phyloP scores from a whole-genome alignment of 176 grass and related monocot species.

The Carex scoparia region DNA sequence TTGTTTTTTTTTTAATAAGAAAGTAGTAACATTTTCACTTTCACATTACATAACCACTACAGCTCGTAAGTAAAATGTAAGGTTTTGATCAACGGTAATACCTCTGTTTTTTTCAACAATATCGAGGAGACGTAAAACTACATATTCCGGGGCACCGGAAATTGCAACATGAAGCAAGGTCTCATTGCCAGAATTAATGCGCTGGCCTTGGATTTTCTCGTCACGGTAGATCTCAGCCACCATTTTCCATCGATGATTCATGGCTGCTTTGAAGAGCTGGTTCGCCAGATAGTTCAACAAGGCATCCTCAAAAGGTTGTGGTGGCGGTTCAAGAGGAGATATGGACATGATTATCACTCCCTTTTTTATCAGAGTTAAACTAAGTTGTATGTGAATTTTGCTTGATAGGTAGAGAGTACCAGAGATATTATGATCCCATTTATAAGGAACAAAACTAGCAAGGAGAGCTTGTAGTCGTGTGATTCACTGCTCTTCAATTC shows the following conservation, averaged over 20 bases:
- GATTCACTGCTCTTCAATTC: neutral
- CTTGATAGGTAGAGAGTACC: neutral
- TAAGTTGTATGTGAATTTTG: neutral
- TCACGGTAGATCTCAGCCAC: neutral
- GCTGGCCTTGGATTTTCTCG: neutral
- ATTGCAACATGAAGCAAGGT: slow-evolving; percentile 11
- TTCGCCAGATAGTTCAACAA: neutral
- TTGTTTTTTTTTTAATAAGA: too few relatives aligned
- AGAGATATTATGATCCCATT: neutral
- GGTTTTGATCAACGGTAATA: neutral
- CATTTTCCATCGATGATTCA: neutral
- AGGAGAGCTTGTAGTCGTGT: neutral
- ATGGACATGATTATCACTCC: neutral
- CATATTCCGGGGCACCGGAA: neutral
- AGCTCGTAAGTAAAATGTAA: too few relatives aligned
- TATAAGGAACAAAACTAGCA: neutral
- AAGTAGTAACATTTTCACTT: too few relatives aligned
- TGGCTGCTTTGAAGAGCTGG: neutral
- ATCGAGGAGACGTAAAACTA: neutral
- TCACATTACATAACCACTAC: too few relatives aligned
- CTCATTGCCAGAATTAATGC: neutral
- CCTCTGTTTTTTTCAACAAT: neutral
- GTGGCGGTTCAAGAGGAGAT: neutral
- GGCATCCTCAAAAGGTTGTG: neutral
- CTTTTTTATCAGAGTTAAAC: neutral